Conservation (phyloP, 345 rosid species). For the Moricandia moricandioides region DNA sequence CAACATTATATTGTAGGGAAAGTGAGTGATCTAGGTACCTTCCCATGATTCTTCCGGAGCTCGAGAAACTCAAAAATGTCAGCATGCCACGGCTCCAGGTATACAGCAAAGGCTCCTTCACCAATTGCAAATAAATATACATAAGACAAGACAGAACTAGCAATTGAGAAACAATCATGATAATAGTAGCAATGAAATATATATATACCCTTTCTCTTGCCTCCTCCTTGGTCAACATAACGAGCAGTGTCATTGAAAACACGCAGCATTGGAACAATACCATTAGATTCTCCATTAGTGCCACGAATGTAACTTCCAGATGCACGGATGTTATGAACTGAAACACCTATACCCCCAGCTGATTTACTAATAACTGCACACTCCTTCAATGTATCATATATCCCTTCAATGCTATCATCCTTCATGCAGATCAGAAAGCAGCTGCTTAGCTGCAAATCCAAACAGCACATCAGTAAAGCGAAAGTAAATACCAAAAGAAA, state of each 20-base stretch:
- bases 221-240: constrained; percentile 32
- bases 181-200: background rate
- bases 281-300: constrained; percentile 75
- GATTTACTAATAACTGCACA: constrained; percentile 92
- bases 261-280: constrained; percentile 61
- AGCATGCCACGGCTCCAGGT: constrained; percentile 94
- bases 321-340: constrained; percentile 50
- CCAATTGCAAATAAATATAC: background rate
- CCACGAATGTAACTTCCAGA: constrained; percentile 47
- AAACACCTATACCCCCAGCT: constrained; percentile 91
- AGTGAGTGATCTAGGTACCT: constrained; percentile 38
- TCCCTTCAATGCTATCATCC: constrained; percentile 93
- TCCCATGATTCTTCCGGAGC: constrained; percentile 79
- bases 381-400: constrained; percentile 86
- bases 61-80: constrained; percentile 67
- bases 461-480: background rate
- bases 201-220: constrained; percentile 28
- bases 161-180: background rate
- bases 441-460: constrained; percentile 63
- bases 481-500: background rate
- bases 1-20: background rate
- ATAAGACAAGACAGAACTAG: background rate
- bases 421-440: constrained; percentile 92
- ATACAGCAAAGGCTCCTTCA: constrained; percentile 77
- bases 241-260: constrained; percentile 33